Conservation (phyloP, 2,329 filamentous ascomycete genomes). For the Biscogniauxia mediterranea region DNA sequence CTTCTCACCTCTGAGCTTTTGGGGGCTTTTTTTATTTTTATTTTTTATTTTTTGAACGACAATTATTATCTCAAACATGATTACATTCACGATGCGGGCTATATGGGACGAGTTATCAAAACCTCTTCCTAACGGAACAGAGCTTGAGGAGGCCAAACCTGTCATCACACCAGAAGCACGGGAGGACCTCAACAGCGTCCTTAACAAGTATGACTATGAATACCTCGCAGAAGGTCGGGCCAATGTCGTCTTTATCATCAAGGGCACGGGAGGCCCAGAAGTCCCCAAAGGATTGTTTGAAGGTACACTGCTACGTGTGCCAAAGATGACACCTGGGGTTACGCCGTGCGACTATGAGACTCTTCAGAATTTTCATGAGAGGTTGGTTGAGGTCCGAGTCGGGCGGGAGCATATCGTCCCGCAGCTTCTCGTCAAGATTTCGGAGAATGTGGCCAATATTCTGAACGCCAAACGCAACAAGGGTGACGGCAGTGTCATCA, state of each 20-base stretch:
- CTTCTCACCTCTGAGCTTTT: too few relatives aligned
- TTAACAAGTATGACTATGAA: conserved; percentile 26
- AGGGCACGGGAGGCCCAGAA: conserved; percentile 36
- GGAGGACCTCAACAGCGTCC: conserved; percentile 20
- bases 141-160: conserved; percentile 8
- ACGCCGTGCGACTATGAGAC: conserved; percentile 43
- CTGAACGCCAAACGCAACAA: conserved; percentile 52
- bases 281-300: conserved; percentile 28
- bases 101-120: conserved; percentile 27
- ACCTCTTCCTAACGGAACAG: conserved; percentile 20
- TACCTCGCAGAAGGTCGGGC: conserved; percentile 69
- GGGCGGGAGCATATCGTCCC: conserved; percentile 34
- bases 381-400: conserved; percentile 51
- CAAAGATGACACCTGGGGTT: conserved; percentile 52
- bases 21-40: too few relatives aligned
- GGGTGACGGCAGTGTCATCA: conserved; percentile 50
- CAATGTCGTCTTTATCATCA: conserved; percentile 70
- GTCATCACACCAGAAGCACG: conserved; percentile 18
- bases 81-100: conserved; percentile 14
- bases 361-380: conserved; percentile 48
- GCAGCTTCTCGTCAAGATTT: conserved; percentile 29
- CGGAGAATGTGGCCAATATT: conserved; percentile 45
- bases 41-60: not conserved
- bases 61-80: conserved; percentile 8
- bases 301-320: conserved; percentile 58